phyloP scores from a whole-genome alignment of 1,284 basidiomycete genomes.

The Trichosporon sp. region DNA sequence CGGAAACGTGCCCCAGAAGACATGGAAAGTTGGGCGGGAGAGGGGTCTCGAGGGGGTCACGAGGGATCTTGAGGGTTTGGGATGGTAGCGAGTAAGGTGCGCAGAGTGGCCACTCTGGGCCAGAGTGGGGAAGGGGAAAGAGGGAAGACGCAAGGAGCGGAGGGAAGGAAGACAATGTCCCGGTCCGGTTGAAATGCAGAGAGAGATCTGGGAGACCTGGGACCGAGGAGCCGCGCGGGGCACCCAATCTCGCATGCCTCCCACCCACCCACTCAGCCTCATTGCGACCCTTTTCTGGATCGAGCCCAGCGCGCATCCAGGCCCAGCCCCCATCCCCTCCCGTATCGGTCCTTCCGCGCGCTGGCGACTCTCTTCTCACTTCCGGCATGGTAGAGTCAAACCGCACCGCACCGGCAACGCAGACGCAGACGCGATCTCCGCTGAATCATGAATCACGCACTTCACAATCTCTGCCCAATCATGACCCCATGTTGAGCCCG shows the following conservation, averaged over 20 bases:
- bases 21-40: slow-evolving; percentile 2
- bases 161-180: neutral
- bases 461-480: neutral
- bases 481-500: neutral
- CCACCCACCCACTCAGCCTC: neutral
- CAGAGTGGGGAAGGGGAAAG: neutral
- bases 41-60: neutral
- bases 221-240: slow-evolving; percentile 7
- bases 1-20: neutral
- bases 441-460: neutral
- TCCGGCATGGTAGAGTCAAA: neutral
- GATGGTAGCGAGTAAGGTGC: no score
- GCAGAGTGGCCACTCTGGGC: no score
- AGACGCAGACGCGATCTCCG: neutral
- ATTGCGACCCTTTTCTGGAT: slow-evolving; percentile 2
- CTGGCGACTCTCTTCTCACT: neutral
- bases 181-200: neutral
- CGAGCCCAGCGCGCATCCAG: neutral
- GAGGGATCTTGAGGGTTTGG: neutral
- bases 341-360: neutral
- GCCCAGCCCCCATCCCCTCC: neutral
- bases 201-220: no score
- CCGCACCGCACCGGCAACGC: no score
- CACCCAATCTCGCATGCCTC: neutral
- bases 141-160: neutral